Conservation (phyloP, 768 basidiomycete species). For the Thelephora ganbajun region DNA sequence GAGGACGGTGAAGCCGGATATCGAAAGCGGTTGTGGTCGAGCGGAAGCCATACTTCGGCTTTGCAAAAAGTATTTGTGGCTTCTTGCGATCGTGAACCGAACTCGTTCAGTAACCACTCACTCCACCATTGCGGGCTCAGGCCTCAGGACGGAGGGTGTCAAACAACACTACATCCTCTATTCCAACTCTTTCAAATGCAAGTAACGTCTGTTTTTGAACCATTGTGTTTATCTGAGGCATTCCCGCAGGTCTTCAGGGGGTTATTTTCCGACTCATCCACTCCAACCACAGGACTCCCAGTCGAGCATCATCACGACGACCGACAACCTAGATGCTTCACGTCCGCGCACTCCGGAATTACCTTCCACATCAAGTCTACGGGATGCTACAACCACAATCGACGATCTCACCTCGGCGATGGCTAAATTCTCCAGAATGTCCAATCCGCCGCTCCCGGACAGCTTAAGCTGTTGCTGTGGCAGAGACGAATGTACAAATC, state of each 20-base stretch:
- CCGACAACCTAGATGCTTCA: conserved; percentile 7
- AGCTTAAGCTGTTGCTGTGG: conserved; percentile 52
- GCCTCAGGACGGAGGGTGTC: no score
- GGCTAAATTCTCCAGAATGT: conserved; percentile 54
- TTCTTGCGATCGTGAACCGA: background rate
- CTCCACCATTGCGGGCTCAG: no score
- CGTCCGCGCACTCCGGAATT: conserved; percentile 17
- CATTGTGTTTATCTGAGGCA: no score
- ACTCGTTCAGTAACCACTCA: background rate
- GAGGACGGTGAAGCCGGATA: conserved; percentile 33
- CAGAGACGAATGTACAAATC: conserved; percentile 48
- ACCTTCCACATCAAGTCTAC: conserved; percentile 15
- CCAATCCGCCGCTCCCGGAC: conserved; percentile 55
- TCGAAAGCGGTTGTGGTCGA: conserved; percentile 12
- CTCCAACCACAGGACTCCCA: conserved; percentile 3
- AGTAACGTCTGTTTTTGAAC: no score
- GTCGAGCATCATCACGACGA: background rate
- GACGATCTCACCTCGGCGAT: conserved; percentile 70
- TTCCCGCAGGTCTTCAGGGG: no score
- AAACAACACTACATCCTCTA: no score
- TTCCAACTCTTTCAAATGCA: no score
- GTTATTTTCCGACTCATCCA: background rate
- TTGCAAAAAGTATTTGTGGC: background rate
- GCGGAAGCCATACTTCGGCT: no score
- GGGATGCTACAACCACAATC: conserved; percentile 33